Conservation (phyloP, 257 asterid species). For the Salvia hispanica region DNA sequence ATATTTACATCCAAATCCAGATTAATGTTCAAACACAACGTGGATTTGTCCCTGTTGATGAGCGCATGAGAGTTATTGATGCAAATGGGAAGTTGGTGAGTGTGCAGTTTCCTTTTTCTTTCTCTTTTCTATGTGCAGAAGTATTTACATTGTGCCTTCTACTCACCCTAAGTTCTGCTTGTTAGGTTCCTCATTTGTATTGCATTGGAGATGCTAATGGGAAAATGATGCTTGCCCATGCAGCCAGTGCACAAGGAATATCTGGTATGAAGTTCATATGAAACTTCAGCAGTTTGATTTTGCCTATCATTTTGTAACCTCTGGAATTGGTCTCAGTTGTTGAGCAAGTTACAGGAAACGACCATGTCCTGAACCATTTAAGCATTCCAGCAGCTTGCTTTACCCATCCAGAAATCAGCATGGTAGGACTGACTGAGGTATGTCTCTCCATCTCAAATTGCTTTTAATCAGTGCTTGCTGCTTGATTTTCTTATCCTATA, state of each 20-base stretch:
- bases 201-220: conserved; percentile 99
- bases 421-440: conserved; percentile 99
- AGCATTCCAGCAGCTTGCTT: conserved; percentile 99
- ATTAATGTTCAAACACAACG: conserved; percentile 87
- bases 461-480: conserved; percentile 8
- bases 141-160: conserved; percentile 20
- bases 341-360: conserved; percentile 90
- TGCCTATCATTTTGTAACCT: conserved; percentile 31
- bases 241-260: conserved; percentile 99
- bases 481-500: conserved; percentile 1
- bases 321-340: conserved; percentile 58
- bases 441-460: conserved; percentile 24
- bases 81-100: conserved; percentile 82
- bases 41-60: conserved; percentile 94
- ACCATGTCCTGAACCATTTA: conserved; percentile 86
- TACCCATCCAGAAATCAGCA: conserved; percentile 99
- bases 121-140: conserved; percentile 14
- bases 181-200: conserved; percentile 89
- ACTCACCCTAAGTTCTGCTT: conserved; percentile 36
- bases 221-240: conserved; percentile 99
- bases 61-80: conserved; percentile 91
- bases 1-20: conserved; percentile 56
- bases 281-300: conserved; percentile 23
- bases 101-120: conserved; percentile 27
- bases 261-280: conserved; percentile 48